phyloP scores from a whole-genome alignment of 805 yeast genomes.

The Ogataea allantospora region DNA sequence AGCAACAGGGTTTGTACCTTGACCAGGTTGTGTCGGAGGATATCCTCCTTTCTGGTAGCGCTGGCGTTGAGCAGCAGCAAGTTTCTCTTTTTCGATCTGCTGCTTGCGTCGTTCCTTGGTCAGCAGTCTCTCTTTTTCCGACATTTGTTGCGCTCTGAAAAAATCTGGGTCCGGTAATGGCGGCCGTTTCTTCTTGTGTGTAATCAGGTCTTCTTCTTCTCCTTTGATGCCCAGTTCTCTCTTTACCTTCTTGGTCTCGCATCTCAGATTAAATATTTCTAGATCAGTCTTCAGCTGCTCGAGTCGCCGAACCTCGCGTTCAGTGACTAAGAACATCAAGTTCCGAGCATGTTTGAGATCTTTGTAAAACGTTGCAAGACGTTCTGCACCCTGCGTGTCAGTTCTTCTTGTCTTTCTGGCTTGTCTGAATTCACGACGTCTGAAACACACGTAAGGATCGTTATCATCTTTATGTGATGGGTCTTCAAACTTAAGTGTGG shows the following conservation, averaged over 20 bases:
- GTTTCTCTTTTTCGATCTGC: conserved; percentile 21
- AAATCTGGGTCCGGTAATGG: conserved; percentile 22
- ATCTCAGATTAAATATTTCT: conserved; percentile 69
- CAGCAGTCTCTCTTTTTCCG: conserved; percentile 18
- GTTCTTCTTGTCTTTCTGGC: conserved; percentile 95
- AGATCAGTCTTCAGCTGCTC: conserved; percentile 61
- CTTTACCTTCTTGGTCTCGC: conserved; percentile 69
- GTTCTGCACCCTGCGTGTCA: conserved; percentile 85
- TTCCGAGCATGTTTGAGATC: conserved; percentile 77
- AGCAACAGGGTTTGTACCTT: conserved; percentile 32
- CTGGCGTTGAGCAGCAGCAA: conserved; percentile 26
- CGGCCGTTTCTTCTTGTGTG: conserved; percentile 67
- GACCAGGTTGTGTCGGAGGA: conserved; percentile 22
- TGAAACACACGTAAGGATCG: conserved; percentile 93
- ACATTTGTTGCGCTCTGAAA: conserved; percentile 16
- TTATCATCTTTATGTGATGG: conserved; percentile 78
- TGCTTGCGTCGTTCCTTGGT: conserved; percentile 23
- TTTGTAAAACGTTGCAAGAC: conserved; percentile 66
- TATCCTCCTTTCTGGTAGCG: conserved; percentile 21
- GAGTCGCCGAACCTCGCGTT: conserved; percentile 66
- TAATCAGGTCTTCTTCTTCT: conserved; percentile 78
- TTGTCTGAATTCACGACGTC: conserved; percentile 92
- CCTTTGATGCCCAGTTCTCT: conserved; percentile 74
- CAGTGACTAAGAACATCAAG: conserved; percentile 65
- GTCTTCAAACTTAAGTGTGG: conserved; percentile 79